Percentiles rank a stretch among this genome's conserved stretches.
These are phyloP conservation scores for Pythium pectinolyticum DNA, from an alignment of 352 stramenopile species.

Conservation along the genomic window DNA sequence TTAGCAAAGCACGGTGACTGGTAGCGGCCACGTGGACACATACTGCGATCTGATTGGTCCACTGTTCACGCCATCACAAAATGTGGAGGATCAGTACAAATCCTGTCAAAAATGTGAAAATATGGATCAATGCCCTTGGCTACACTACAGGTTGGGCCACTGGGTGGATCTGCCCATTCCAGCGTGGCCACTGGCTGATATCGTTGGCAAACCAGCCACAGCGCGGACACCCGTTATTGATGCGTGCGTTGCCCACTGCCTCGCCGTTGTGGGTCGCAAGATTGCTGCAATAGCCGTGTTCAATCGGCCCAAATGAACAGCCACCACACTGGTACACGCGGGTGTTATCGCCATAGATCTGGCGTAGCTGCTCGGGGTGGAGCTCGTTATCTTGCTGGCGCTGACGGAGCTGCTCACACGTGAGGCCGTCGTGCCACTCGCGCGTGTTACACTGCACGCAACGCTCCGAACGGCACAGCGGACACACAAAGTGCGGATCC, in stretches of 20 bases:
- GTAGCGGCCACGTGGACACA: background rate
- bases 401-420: constrained; percentile 24
- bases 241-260: background rate
- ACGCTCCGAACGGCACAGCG: constrained; percentile 14
- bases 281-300: background rate
- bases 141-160: background rate
- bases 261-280: constrained; percentile 12
- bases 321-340: constrained; percentile 17
- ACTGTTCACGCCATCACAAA: constrained; percentile 2
- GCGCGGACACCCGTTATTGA: constrained; percentile 19
- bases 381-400: constrained; percentile 17
- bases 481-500: constrained; percentile 25
- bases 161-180: constrained; percentile 15
- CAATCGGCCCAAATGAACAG: constrained; percentile 13
- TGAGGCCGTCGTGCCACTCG: constrained; percentile 21
- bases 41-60: background rate
- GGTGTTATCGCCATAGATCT: constrained; percentile 12
- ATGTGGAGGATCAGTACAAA: no score
- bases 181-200: constrained; percentile 15
- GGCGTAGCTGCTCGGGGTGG: constrained; percentile 21
- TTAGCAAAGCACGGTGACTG: background rate
- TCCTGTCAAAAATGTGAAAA: constrained; percentile 2
- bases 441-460: constrained; percentile 29
- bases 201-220: constrained; percentile 18
- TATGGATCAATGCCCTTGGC: background rate